Conservation (phyloP, 306 rosid species). For the Prunus padus region DNA sequence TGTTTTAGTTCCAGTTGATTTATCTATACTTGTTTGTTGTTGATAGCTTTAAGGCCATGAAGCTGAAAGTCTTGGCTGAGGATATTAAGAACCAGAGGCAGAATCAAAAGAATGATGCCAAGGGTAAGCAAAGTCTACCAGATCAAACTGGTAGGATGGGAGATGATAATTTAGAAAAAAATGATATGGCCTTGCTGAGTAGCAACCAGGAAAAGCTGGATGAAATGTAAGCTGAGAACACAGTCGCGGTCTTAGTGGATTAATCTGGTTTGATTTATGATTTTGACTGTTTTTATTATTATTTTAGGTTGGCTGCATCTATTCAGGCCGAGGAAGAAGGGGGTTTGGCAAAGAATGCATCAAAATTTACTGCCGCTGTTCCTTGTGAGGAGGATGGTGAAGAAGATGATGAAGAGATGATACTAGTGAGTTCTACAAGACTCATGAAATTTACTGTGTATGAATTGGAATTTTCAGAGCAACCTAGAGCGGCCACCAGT, state of each 20-base stretch:
- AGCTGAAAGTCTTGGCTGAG: conserved; percentile 68
- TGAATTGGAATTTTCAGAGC: neutral
- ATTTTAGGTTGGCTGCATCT: conserved; percentile 51
- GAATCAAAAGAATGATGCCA: conserved; percentile 45
- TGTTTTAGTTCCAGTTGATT: conserved; percentile 1
- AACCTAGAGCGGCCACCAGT: neutral
- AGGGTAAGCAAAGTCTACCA: conserved; percentile 41
- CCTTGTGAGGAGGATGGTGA: conserved; percentile 20
- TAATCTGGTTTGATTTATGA: conserved; percentile 11
- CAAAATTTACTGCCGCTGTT: conserved; percentile 7
- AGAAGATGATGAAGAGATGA: conserved; percentile 37
- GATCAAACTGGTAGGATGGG: conserved; percentile 34
- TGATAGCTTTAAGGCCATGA: conserved; percentile 67
- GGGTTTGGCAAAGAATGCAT: conserved; percentile 16
- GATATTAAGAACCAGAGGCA: conserved; percentile 68
- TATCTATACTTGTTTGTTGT: conserved; percentile 10
- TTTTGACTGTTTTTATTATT: conserved; percentile 14
- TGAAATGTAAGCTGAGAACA: conserved; percentile 54
- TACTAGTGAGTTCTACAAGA: conserved; percentile 23
- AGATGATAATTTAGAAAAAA: conserved; percentile 32
- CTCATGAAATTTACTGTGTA: neutral
- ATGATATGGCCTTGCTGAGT: conserved; percentile 25
- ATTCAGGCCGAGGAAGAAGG: conserved; percentile 36
- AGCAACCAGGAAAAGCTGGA: conserved; percentile 46
- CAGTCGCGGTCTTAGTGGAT: conserved; percentile 9